Evolutionary conservation across 2,329 filamentous ascomycete species (phyloP), one percentile per base, ranked within the genome.

Genomic region (Penicillium occitanis): DNA sequence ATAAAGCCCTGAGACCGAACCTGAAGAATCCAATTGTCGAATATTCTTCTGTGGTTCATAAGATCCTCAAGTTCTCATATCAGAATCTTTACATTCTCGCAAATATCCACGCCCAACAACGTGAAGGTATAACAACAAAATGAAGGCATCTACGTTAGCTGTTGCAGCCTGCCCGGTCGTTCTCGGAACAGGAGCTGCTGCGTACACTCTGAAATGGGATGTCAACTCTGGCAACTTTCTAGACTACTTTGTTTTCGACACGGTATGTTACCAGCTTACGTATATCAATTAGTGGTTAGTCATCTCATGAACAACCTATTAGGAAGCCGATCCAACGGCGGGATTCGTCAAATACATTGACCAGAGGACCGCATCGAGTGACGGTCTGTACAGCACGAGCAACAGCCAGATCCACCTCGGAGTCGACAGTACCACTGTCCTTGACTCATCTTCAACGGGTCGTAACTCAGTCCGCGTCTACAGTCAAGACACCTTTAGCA

Each of bases 311-410:
- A 19, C 11, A 14, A 30, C 46, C 14, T 30, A 30, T 55, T 40
- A 66, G 64, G 73, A 68, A 42, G 57, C 70, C 2, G 90, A 92
- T 72, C 90, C 90, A 0, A 92, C 90, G 0, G 70, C n/a, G 4
- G 64, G 67, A 17, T 68, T 68, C 22, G 83, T 85, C n/a, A 80
- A 80, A 67, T 85, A 83, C 68, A 73, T 81, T 58, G 75, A 80
- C 64, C 75, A 82, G 57, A 69, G 71, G 28, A 73, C 71, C 14
- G 80, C 80, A 17, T 73, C 78, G 65, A 70, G 70, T 60, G 72
- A 71, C 2, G 77, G 76, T 3, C 69, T 82, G n/a, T 73, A 80
- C 53, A 74, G 74, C 44, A 80, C 81, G 70, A 77, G 71, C 44
- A 69, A 70, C 42, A 73, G 76, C 30, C 73, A 74, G 57, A 72